Base-by-base conservation (phyloP, 2,329 filamentous ascomycete species). In the Mariannaea elegans region DNA sequence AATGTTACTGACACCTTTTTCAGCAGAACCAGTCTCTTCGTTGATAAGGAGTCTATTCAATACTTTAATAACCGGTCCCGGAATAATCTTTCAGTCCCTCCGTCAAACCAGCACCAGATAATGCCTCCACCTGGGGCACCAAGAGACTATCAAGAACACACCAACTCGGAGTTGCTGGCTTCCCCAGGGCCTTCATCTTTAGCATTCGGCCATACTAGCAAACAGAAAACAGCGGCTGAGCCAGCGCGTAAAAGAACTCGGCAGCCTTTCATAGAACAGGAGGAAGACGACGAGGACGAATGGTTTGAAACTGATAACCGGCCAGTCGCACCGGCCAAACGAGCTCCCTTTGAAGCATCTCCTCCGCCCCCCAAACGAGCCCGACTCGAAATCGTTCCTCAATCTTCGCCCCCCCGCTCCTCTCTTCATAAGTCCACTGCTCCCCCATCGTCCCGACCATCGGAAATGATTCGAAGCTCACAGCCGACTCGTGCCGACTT, bases 301-400 rank as follows among this genome's bases (percentile, higher is more conserved):
- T 10, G 23, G 1, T 77, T 76, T 54, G 67, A 77, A 48, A 70
- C 63, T 4, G 73, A 75, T 32, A 54, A 45, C 13, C 70, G 75
- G 53, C 24, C 64, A 44, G 52, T 72, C 59, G 58, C 71, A 64
- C 51, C 71, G 63, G 44, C 67, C 56, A 62, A 69, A 47, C 62
- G 65, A 49, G 58, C 63, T 44, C 34, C 47, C 63, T 56, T 46
- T 34, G 36, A 16, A 36, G 47, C 55, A 39, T 38, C 48, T 23
- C 59, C 64, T 55, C 56, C 61, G 16, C 57, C 61, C 13, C 58
- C 52, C 24, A 67, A 63, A 44, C 62, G 63, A 12, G 39, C 58
- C 19, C 58, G 58, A 18, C 24, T 59, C 32, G 3, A 18, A 32
- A 8, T 41, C 54, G 19, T 29, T 34, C 7, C 18, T 34, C 9